Percentiles rank a stretch among this genome's conserved stretches.
These are phyloP conservation scores for Leucaena leucocephala DNA, from an alignment of 306 rosid species.

Conservation along the genomic window DNA sequence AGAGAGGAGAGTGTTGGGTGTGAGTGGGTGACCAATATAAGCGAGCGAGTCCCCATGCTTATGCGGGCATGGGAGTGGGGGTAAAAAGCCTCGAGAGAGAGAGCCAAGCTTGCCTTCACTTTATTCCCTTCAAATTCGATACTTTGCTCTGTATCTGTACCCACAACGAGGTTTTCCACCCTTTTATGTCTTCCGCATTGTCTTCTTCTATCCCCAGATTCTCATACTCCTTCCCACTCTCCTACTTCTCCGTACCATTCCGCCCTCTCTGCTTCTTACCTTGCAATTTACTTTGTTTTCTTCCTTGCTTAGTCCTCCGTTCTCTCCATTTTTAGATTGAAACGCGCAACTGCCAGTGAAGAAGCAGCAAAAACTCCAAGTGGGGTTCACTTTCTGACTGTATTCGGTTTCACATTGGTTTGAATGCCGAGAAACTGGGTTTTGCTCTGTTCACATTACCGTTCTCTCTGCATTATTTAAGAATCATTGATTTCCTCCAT, in stretches of 20 bases:
- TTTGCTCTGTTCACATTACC: slow-evolving; percentile 39
- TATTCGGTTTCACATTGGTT: slow-evolving; percentile 44
- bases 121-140: slow-evolving; percentile 75
- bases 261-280: slow-evolving; percentile 34
- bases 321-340: not conserved
- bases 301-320: not conserved
- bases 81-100: slow-evolving; percentile 58
- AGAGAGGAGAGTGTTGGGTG: slow-evolving; percentile 29
- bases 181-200: slow-evolving; percentile 54
- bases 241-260: slow-evolving; percentile 34
- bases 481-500: slow-evolving; percentile 44
- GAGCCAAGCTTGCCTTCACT: slow-evolving; percentile 55
- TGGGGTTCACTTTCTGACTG: slow-evolving; percentile 38
- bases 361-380: slow-evolving; percentile 15
- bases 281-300: slow-evolving; percentile 37
- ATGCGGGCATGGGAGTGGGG: slow-evolving; percentile 71
- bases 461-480: slow-evolving; percentile 41
- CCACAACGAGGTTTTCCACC: slow-evolving; percentile 61
- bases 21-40: slow-evolving; percentile 60
- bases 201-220: slow-evolving; percentile 49
- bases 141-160: slow-evolving; percentile 67
- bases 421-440: slow-evolving; percentile 43
- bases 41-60: slow-evolving; percentile 56
- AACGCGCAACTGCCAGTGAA: slow-evolving; percentile 24
- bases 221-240: slow-evolving; percentile 29